Conservation (phyloP, 116 monocot genomes). For the Posidonia oceanica region DNA sequence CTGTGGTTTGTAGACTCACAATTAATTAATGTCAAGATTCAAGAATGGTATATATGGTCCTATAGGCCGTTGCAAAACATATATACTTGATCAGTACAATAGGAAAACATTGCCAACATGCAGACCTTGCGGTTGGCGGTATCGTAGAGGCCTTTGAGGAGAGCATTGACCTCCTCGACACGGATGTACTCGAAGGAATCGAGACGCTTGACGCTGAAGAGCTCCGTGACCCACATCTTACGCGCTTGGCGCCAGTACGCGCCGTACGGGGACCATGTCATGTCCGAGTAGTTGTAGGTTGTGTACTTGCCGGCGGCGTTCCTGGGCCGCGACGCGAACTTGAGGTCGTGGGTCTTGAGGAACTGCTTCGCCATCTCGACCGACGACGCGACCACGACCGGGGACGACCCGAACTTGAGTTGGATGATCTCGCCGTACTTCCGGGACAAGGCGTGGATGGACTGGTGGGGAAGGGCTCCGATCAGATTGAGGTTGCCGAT, state of each 20-base stretch:
- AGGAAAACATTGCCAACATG: too few species aligned
- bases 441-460: conserved; percentile 23
- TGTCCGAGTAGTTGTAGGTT: conserved; percentile 30
- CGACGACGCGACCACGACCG: conserved; percentile 21
- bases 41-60: too few species aligned
- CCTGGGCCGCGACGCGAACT: conserved; percentile 16
- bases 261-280: conserved; percentile 60
- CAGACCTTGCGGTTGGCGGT: not conserved
- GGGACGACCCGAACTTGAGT: conserved; percentile 25
- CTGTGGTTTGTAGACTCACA: not conserved
- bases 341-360: conserved; percentile 26
- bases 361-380: conserved; percentile 22
- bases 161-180: conserved; percentile 7
- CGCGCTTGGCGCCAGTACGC: conserved; percentile 57
- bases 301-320: conserved; percentile 17
- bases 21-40: too few species aligned
- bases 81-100: too few species aligned
- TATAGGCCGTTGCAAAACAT: too few species aligned
- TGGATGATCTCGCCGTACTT: conserved; percentile 45
- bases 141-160: conserved; percentile 19
- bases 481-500: conserved; percentile 51
- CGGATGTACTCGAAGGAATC: conserved; percentile 58
- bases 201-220: conserved; percentile 44
- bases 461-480: conserved; percentile 43
- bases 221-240: conserved; percentile 58